These are phyloP conservation scores for Aspergillus thermomutatus DNA, from an alignment of 2,329 filamentous ascomycete genomes.

Conservation along the genomic window DNA sequence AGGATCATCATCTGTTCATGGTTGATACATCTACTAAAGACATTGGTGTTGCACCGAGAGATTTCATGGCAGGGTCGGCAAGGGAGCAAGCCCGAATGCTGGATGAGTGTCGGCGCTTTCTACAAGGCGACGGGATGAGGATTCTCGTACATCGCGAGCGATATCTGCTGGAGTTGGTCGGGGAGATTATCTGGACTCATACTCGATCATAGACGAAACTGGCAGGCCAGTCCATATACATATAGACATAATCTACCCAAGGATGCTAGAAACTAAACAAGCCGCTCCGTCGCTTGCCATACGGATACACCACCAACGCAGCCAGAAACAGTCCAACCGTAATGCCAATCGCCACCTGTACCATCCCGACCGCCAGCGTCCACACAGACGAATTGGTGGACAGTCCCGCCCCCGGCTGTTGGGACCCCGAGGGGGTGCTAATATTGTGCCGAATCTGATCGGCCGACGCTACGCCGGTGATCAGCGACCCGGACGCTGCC, in stretches of 20 bases:
- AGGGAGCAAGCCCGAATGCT: not conserved
- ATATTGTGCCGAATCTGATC: conserved; percentile 48
- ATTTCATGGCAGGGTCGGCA: not conserved
- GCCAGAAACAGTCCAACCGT: conserved; percentile 47
- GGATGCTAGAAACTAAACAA: conserved; percentile 44
- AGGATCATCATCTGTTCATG: not conserved
- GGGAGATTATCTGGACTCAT: not conserved
- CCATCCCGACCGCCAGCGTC: conserved; percentile 46
- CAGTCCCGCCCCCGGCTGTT: conserved; percentile 32
- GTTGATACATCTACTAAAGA: not conserved
- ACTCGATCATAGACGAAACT: not conserved
- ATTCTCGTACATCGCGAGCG: conserved; percentile 13
- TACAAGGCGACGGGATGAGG: conserved; percentile 2
- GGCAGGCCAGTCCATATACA: not conserved
- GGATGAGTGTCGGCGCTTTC: conserved; percentile 5
- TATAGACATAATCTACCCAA: not conserved
- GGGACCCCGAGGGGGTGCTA: conserved; percentile 1
- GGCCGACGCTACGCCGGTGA: conserved; percentile 55
- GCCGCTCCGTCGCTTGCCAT: conserved; percentile 45
- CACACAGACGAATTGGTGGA: conserved; percentile 36
- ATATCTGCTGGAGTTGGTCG: conserved; percentile 9
- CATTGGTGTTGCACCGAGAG: not conserved
- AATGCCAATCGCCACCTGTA: conserved; percentile 47
- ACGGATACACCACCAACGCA: conserved; percentile 45
- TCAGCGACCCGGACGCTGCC: conserved; percentile 54